Evolutionary conservation across 2,329 filamentous ascomycete genomes (phyloP).

Genomic region (Fusarium sp.): DNA sequence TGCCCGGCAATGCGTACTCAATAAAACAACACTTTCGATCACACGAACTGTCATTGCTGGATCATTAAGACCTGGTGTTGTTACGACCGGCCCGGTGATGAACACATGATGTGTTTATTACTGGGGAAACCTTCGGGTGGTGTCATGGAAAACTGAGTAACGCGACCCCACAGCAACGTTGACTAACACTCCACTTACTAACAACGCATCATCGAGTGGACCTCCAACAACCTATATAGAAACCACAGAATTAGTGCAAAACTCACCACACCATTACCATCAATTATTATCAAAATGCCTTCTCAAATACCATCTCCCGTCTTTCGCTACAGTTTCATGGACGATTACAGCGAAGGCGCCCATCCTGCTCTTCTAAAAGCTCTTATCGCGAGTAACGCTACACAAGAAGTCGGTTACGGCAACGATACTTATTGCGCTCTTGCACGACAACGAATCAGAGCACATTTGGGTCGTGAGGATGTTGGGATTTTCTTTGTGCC

Average conservation of each 20-base stretch:
- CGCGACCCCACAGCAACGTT: constrained; percentile 28
- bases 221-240: constrained; percentile 33
- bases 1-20: too few relatives aligned
- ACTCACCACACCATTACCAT: neutral
- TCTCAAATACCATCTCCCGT: constrained; percentile 31
- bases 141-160: constrained; percentile 41
- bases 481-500: constrained; percentile 64
- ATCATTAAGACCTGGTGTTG: rapidly evolving
- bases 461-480: constrained; percentile 52
- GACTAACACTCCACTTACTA: constrained; percentile 44
- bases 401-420: constrained; percentile 62
- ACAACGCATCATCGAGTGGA: constrained; percentile 34
- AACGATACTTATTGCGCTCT: constrained; percentile 58
- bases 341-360: constrained; percentile 65
- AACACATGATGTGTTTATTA: constrained; percentile 20
- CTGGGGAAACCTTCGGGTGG: constrained; percentile 12
- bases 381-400: constrained; percentile 57
- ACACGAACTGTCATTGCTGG: too few relatives aligned
- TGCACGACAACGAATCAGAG: constrained; percentile 57
- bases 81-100: neutral
- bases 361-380: constrained; percentile 63
- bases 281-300: constrained; percentile 30
- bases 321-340: constrained; percentile 59
- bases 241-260: neutral
- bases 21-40: too few relatives aligned